Evolutionary conservation across 331 rosid species (phyloP).

Genomic region (Acacia pycnantha): DNA sequence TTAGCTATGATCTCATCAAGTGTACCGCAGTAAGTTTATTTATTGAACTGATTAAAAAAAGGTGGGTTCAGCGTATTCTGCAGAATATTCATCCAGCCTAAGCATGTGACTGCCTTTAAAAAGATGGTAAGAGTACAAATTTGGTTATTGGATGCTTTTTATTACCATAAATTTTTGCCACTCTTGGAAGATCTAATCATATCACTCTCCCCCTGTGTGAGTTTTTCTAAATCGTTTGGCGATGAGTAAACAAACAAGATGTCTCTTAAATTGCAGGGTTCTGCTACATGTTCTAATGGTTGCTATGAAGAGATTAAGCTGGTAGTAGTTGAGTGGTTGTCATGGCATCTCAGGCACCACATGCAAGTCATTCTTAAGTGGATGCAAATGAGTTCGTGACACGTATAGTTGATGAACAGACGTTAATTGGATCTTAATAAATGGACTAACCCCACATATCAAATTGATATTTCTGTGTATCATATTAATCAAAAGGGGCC

Average conservation of each 20-base stretch:
- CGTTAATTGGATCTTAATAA: conserved; percentile 25
- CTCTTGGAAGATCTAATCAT: conserved; percentile 9
- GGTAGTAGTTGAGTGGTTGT: conserved; percentile 30
- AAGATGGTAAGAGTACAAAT: conserved; percentile 19
- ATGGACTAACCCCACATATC: conserved; percentile 51
- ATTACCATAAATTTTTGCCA: conserved; percentile 8
- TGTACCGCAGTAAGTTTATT: neutral
- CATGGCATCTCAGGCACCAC: conserved; percentile 28
- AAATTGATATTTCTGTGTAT: conserved; percentile 26
- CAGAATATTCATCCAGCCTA: conserved; percentile 26
- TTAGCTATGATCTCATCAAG: neutral
- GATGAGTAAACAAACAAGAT: neutral
- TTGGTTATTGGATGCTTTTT: conserved; percentile 27
- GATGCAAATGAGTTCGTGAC: conserved; percentile 26
- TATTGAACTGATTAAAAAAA: neutral
- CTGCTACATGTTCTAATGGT: neutral
- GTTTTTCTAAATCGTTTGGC: neutral
- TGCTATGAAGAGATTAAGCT: neutral
- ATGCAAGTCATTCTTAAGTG: conserved; percentile 12
- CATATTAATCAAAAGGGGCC: conserved; percentile 26
- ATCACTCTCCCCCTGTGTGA: neutral
- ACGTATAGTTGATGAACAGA: conserved; percentile 15
- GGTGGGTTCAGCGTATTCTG: neutral
- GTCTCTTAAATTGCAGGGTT: conserved; percentile 21
- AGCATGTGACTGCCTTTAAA: conserved; percentile 42